Conservation (phyloP, 2,329 filamentous ascomycete species). For the Aspergillus glaucus region DNA sequence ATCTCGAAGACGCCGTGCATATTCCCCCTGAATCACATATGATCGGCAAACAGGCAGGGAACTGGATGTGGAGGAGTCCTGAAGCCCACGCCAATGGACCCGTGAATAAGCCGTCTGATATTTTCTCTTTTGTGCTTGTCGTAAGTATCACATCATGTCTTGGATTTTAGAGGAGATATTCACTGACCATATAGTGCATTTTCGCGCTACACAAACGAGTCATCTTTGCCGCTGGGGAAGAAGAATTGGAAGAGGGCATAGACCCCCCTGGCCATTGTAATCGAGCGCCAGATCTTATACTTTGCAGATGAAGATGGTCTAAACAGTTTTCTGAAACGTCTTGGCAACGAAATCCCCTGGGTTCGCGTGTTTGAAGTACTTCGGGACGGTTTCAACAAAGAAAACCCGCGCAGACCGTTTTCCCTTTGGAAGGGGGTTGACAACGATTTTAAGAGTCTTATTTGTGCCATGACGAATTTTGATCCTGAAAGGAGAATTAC, state of each 20-base stretch:
- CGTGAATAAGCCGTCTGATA: no score
- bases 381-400: conserved; percentile 34
- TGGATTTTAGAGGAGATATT: conserved; percentile 1
- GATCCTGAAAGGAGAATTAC: conserved; percentile 28
- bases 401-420: conserved; percentile 41
- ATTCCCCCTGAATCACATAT: no score
- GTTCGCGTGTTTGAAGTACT: conserved; percentile 32
- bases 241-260: conserved; percentile 27
- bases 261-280: conserved; percentile 35
- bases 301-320: conserved; percentile 41
- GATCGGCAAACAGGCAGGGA: no score
- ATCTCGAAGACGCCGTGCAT: no score
- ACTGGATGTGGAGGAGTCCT: no score
- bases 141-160: neutral
- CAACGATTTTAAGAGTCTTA: conserved; percentile 23
- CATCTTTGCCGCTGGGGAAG: conserved; percentile 35
- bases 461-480: conserved; percentile 26
- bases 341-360: conserved; percentile 37
- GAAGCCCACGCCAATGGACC: no score
- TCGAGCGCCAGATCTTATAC: conserved; percentile 44
- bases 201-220: conserved; percentile 40
- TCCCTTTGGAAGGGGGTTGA: conserved; percentile 34
- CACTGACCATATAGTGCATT: conserved; percentile 32
- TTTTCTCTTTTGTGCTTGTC: no score
- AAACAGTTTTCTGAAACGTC: conserved; percentile 36